A percentile compares a stretch with the other conserved stretches of the same genome.
phyloP scores from a whole-genome alignment of 352 stramenopile species.

The Globisporangium iwayamae region DNA sequence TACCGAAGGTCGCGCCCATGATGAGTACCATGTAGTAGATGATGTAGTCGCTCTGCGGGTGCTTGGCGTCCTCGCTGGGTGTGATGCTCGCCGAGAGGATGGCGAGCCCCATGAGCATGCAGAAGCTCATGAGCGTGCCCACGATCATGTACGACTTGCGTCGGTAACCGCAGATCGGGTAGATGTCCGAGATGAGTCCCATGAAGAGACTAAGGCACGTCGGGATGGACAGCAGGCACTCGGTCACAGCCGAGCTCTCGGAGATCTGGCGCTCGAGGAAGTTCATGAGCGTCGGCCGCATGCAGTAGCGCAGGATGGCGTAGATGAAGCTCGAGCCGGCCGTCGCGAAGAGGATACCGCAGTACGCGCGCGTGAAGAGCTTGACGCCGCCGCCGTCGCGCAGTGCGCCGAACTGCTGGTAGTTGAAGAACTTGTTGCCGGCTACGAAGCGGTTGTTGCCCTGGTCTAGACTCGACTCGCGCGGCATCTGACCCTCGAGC shows the following conservation, averaged over 20 bases:
- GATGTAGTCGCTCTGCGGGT: constrained; percentile 16
- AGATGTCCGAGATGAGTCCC: constrained; percentile 83
- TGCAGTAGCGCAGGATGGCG: constrained; percentile 58
- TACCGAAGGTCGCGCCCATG: constrained; percentile 74
- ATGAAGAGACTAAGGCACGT: constrained; percentile 86
- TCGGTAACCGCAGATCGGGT: constrained; percentile 82
- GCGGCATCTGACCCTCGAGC: constrained; percentile 9
- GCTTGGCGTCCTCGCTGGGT: constrained; percentile 24
- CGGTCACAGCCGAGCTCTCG: constrained; percentile 51
- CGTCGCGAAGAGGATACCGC: constrained; percentile 52
- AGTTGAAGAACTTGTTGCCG: constrained; percentile 64
- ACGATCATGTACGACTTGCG: constrained; percentile 91
- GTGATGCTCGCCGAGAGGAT: constrained; percentile 46
- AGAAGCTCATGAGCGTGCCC: constrained; percentile 54
- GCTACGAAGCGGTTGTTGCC: constrained; percentile 38
- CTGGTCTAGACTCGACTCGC: constrained; percentile 8
- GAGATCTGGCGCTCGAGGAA: constrained; percentile 47
- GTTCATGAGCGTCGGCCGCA: constrained; percentile 68
- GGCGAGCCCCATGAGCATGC: constrained; percentile 45
- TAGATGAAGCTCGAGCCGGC: constrained; percentile 55
- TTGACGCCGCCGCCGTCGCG: constrained; percentile 53
- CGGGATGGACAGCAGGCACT: constrained; percentile 82
- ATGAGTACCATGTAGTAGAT: constrained; percentile 53
- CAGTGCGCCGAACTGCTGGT: constrained; percentile 71
- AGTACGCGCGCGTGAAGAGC: constrained; percentile 60